phyloP scores from a whole-genome alignment of 768 basidiomycete species.

The Mycena pura region DNA sequence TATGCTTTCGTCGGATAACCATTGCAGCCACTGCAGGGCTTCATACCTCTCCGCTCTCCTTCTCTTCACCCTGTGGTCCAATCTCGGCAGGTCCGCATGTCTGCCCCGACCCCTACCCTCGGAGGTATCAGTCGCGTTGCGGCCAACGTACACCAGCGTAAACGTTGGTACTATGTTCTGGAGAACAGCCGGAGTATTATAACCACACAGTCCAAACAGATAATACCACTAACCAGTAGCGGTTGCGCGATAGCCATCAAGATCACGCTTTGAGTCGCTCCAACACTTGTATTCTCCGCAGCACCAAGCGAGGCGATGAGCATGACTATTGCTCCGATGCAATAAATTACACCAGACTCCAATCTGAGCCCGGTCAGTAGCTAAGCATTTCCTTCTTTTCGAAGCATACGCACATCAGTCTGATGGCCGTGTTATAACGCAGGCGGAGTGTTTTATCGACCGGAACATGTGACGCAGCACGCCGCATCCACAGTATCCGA shows the following conservation, averaged over 20 bases:
- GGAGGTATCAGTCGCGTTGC: background rate
- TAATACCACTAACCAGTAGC: conserved; percentile 7
- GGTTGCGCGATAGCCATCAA: background rate
- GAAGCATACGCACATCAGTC: conserved; percentile 3
- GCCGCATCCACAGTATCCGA: conserved; percentile 7
- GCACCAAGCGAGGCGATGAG: conserved; percentile 3
- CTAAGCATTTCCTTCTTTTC: background rate
- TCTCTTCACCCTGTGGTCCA: background rate
- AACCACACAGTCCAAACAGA: conserved; percentile 1
- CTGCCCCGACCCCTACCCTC: conserved; percentile 3
- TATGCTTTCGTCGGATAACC: conserved; percentile 3
- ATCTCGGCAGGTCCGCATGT: conserved; percentile 7
- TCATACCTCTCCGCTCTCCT: conserved; percentile 4
- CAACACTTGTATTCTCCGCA: background rate
- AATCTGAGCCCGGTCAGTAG: background rate
- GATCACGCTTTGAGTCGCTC: background rate
- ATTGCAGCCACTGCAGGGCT: conserved; percentile 1
- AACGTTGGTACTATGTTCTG: conserved; percentile 2
- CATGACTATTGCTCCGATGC: conserved; percentile 1
- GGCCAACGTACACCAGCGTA: conserved; percentile 7
- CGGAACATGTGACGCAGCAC: background rate
- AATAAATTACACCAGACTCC: conserved; percentile 4
- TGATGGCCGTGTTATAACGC: conserved; percentile 8
- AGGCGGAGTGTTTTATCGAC: conserved; percentile 5
- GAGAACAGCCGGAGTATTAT: background rate